A percentile compares a stretch with the other conserved stretches of the same genome.
Conservation (phyloP, 2,329 filamentous ascomycete species). For the Talaromyces sp. region DNA sequence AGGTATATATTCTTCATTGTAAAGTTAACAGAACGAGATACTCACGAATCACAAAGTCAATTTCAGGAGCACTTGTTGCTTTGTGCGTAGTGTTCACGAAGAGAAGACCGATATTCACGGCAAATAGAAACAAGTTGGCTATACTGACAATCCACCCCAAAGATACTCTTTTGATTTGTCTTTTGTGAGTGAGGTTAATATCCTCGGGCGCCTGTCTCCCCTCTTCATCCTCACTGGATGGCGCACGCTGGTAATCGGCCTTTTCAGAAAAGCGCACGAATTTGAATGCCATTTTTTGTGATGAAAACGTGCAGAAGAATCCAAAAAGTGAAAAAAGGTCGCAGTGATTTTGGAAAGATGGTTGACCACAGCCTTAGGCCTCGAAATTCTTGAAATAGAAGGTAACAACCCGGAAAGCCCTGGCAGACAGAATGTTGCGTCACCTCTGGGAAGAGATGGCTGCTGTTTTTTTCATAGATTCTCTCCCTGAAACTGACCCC, state of each 20-base stretch:
- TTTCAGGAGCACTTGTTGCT: not conserved
- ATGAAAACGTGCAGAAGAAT: not conserved
- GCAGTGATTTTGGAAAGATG: not conserved
- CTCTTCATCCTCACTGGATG: not conserved
- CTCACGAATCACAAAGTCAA: not conserved
- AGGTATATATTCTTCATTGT: not conserved
- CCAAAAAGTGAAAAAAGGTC: not conserved
- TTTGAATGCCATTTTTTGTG: not conserved
- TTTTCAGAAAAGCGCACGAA: not conserved
- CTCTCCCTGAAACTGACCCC: not conserved
- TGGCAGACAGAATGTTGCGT: not conserved
- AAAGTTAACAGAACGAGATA: not conserved
- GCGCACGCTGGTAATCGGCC: not conserved
- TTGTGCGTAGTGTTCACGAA: not conserved
- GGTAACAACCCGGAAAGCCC: not conserved
- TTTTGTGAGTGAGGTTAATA: not conserved
- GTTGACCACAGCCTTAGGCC: not conserved
- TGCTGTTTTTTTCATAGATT: not conserved
- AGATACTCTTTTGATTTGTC: not conserved
- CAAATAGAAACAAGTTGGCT: not conserved
- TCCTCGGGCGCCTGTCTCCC: not conserved
- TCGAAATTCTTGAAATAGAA: not conserved
- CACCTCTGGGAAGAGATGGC: not conserved
- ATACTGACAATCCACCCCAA: not conserved
- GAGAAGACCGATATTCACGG: not conserved